Percentiles rank a stretch among this genome's conserved stretches.
phyloP scores from a whole-genome alignment of 257 asterid species.

The Gynochthodes officinalis region DNA sequence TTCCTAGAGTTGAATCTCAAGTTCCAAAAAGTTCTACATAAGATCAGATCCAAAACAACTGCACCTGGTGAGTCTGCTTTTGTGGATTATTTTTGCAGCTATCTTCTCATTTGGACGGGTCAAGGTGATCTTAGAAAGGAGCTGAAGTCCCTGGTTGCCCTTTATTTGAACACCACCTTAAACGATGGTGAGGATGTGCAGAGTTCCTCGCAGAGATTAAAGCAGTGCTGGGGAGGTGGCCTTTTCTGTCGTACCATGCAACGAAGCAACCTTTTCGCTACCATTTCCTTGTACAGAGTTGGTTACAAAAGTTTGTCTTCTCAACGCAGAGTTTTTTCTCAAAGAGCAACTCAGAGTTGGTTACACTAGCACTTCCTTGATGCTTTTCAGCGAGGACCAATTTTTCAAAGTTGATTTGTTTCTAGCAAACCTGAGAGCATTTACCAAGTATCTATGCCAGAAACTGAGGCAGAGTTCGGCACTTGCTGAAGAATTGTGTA shows the following conservation, averaged over 20 bases:
- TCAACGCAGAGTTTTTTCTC: slow-evolving; percentile 3
- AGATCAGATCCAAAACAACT: too few species aligned
- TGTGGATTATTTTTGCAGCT: too few species aligned
- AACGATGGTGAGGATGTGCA: too few species aligned
- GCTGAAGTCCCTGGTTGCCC: too few species aligned
- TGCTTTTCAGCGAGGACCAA: neutral
- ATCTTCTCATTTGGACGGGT: too few species aligned
- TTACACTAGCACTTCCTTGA: neutral
- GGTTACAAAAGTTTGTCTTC: neutral
- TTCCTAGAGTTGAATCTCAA: too few species aligned
- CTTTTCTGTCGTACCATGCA: neutral
- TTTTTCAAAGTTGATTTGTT: neutral
- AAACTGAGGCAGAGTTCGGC: neutral
- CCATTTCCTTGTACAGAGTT: neutral
- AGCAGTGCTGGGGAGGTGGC: neutral
- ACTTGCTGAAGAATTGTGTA: neutral
- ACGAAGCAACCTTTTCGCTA: fast-evolving
- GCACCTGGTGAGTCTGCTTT: too few species aligned
- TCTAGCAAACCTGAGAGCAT: neutral
- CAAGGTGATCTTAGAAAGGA: too few species aligned
- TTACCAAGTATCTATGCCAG: neutral
- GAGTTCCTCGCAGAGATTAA: too few species aligned
- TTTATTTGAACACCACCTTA: too few species aligned
- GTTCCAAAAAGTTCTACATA: too few species aligned
- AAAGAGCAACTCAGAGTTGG: neutral